Conservation (phyloP, 2,329 filamentous ascomycete genomes). For the Phyllosticta capitalensis region DNA sequence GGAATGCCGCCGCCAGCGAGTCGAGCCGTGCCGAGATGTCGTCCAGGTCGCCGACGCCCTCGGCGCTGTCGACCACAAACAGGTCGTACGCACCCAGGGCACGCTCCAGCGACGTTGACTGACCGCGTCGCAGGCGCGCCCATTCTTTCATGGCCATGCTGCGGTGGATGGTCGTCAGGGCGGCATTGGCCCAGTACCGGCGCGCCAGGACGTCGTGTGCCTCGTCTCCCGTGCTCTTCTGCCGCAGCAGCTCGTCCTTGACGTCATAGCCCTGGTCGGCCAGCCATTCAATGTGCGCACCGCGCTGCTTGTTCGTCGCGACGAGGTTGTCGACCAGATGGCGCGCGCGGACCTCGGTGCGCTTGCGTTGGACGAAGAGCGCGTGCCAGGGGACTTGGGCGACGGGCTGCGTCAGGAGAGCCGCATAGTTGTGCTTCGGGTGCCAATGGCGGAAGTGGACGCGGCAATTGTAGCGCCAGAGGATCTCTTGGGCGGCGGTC, state of each 20-base stretch:
- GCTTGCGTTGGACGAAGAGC: slow-evolving; percentile 28
- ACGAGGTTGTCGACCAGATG: slow-evolving; percentile 56
- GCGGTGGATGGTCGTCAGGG: slow-evolving; percentile 73
- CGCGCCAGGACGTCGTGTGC: slow-evolving; percentile 68
- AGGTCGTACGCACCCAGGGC: slow-evolving; percentile 79
- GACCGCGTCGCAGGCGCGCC: slow-evolving; percentile 46
- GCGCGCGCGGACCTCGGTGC: slow-evolving; percentile 25
- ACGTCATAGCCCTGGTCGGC: slow-evolving; percentile 71
- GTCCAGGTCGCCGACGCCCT: slow-evolving; percentile 59
- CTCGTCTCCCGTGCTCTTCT: slow-evolving; percentile 51
- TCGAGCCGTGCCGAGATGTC: slow-evolving; percentile 56
- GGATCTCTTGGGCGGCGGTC: slow-evolving; percentile 59
- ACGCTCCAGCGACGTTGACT: slow-evolving; percentile 55
- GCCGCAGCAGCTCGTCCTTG: slow-evolving; percentile 69
- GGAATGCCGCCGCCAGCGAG: slow-evolving; percentile 49
- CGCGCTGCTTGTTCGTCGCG: slow-evolving; percentile 57
- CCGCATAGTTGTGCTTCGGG: slow-evolving; percentile 26
- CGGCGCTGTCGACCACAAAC: slow-evolving; percentile 62
- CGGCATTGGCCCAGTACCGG: slow-evolving; percentile 63
- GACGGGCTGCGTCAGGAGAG: slow-evolving; percentile 34
- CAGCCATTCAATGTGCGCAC: slow-evolving; percentile 61
- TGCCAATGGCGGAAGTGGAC: slow-evolving; percentile 68
- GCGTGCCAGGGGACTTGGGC: slow-evolving; percentile 63
- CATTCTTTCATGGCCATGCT: slow-evolving; percentile 70
- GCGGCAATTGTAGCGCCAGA: slow-evolving; percentile 73